Base-by-base conservation (phyloP, 345 rosid genomes). In the Ceriops zippeliana region DNA sequence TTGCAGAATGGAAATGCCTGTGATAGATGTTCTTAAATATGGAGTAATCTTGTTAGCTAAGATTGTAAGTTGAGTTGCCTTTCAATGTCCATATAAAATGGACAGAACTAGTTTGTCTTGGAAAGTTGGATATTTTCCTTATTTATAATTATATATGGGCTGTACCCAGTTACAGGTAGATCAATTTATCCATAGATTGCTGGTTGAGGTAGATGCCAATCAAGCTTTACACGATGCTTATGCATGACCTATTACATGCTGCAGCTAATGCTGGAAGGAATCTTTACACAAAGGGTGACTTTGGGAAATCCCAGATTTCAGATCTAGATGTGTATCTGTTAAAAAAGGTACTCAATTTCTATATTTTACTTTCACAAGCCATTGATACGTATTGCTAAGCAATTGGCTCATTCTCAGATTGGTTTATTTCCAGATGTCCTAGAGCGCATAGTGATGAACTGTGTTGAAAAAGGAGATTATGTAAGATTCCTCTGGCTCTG, bases 31-130 rank as follows among this genome's bases (percentile, higher is more conserved):
- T 69, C 67, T 54, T 58, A 70, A 65, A 34, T 68, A 75, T 52
- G 78, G 78, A 69, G 74, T 75, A 65, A 70, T 66, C 67, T 70
- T 70, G 37, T 57, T 75, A 60, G 62, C 74, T 49, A 75, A 75
- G 49, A 75, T 70, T 59, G 78, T 75, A 69, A 68, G 76, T 62
- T 51, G 57, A 56, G 53, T 42, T 49, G 24, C 31, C 4, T 21
- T 15, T 20, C 32, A 27, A 3, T 28, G 65, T 8, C 2, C 20
- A 35, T 28, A 58, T 32, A 31, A 31, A 57, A 53, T 57, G 52
- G 69, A 63, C 17, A 31, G 28, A 34, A 70, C 8, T 35, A 22
- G 61, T 32, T 17, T 17, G 0, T 52, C 58, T 54, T 54, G 13
- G 7, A 24, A 53, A 53, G 27, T 21, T 1, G 21, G 4, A 15